Conservation (phyloP, 129 eudicot species). For the Flaveria bidentis region DNA sequence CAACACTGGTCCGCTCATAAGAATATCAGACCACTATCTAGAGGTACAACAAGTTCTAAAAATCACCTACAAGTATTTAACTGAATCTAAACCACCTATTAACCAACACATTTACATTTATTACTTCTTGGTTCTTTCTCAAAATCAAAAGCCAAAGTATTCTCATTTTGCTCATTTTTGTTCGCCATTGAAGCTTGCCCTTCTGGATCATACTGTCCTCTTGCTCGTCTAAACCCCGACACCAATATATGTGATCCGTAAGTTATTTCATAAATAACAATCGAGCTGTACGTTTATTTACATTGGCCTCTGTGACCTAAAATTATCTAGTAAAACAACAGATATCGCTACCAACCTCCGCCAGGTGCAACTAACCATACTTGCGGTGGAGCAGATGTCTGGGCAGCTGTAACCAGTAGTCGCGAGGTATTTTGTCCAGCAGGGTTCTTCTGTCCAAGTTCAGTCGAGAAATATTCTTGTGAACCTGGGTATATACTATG, state of each 20-base stretch:
- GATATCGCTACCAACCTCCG: conserved; percentile 82
- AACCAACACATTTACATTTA: too few relatives aligned
- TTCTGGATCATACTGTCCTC: conserved; percentile 80
- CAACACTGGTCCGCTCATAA: too few relatives aligned
- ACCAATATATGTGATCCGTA: conserved; percentile 94
- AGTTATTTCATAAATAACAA: conserved; percentile 31
- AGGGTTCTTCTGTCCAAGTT: conserved; percentile 81
- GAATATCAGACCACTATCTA: too few relatives aligned
- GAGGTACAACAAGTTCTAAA: too few relatives aligned
- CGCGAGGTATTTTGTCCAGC: conserved; percentile 81
- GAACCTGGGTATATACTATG: conserved; percentile 60
- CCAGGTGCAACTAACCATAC: conserved; percentile 65
- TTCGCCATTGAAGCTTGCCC: conserved; percentile 72
- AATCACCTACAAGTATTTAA: too few relatives aligned
- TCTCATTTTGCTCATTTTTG: conserved; percentile 30
- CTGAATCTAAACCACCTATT: too few relatives aligned
- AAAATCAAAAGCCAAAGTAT: not conserved
- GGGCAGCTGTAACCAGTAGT: conserved; percentile 71
- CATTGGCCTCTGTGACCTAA: conserved; percentile 9
- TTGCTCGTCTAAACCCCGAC: conserved; percentile 60
- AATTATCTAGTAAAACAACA: conserved; percentile 25
- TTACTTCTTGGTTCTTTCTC: too few relatives aligned
- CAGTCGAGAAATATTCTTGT: conserved; percentile 58
- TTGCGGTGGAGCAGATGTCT: conserved; percentile 89
- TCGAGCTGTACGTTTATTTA: not conserved